Evolutionary conservation across 108 stramenopile species (phyloP).

Genomic region (Aurantiochytrium sp.): DNA sequence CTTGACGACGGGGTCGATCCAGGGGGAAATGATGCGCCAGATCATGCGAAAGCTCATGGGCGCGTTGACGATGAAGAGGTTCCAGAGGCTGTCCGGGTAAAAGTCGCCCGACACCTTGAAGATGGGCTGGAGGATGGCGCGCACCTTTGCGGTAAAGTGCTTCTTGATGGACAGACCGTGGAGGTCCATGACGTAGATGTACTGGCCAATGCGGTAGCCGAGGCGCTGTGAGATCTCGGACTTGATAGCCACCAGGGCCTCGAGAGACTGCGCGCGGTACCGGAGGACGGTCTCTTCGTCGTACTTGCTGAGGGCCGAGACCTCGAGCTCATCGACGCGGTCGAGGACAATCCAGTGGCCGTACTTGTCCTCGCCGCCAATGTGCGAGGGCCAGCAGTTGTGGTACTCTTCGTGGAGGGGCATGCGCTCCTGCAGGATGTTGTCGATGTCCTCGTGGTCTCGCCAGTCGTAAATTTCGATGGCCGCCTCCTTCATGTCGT

Average conservation of each 20-base stretch:
- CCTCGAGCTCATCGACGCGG: constrained; percentile 1
- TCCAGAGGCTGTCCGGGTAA: constrained; percentile 42
- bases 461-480: constrained; percentile 8
- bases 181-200: constrained; percentile 21
- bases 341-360: constrained; percentile 29
- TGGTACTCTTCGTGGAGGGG: constrained; percentile 14
- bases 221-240: not conserved
- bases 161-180: constrained; percentile 15
- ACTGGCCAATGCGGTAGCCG: constrained; percentile 6
- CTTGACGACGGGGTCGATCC: constrained; percentile 40
- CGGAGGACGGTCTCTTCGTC: not conserved
- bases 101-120: not conserved
- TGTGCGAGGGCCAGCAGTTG: not conserved
- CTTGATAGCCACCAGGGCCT: not conserved
- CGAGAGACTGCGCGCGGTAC: constrained; percentile 28
- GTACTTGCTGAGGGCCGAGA: not conserved
- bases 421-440: not conserved
- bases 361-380: constrained; percentile 25
- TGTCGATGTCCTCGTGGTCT: not conserved
- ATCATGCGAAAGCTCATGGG: constrained; percentile 39
- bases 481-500: not conserved
- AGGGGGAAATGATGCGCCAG: constrained; percentile 44
- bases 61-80: constrained; percentile 47
- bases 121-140: constrained; percentile 2
- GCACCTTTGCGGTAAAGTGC: constrained; percentile 31